Evolutionary conservation across 495 filamentous ascomycete species (phyloP).

Genomic region (Amphirosellinia nigrospora): DNA sequence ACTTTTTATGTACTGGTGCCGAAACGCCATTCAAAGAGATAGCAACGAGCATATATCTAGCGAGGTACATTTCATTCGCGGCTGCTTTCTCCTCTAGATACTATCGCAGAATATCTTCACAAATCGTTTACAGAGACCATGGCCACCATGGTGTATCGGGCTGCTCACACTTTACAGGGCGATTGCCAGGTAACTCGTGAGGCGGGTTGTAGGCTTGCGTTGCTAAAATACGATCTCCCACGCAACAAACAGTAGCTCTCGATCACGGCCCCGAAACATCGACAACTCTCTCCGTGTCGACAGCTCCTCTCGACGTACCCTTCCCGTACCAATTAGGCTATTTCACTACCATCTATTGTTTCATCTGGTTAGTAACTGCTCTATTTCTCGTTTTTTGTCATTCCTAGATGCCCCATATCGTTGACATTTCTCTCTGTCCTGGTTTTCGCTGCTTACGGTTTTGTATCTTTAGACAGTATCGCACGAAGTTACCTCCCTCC

Average conservation of each 20-base stretch:
- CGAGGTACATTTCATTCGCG: not conserved
- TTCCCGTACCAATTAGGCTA: not conserved
- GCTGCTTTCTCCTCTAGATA: not conserved
- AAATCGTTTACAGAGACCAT: not conserved
- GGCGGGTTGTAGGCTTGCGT: not conserved
- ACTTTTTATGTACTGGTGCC: too few species aligned
- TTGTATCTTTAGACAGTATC: not conserved
- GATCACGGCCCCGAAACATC: not conserved
- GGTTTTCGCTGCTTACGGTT: not conserved
- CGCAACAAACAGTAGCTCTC: not conserved
- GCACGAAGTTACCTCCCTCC: too few species aligned
- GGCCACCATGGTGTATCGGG: not conserved
- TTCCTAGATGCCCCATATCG: not conserved
- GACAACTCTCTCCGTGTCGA: not conserved
- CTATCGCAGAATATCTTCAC: not conserved
- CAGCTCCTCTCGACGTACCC: not conserved
- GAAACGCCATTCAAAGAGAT: too few species aligned
- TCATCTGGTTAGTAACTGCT: not conserved
- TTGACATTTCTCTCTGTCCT: too few species aligned
- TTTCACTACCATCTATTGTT: not conserved
- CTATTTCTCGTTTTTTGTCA: not conserved
- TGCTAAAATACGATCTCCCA: not conserved
- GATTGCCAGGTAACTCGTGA: not conserved
- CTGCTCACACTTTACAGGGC: not conserved
- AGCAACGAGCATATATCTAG: not conserved